Conservation (phyloP, 768 basidiomycete genomes). For the Mycena metata region DNA sequence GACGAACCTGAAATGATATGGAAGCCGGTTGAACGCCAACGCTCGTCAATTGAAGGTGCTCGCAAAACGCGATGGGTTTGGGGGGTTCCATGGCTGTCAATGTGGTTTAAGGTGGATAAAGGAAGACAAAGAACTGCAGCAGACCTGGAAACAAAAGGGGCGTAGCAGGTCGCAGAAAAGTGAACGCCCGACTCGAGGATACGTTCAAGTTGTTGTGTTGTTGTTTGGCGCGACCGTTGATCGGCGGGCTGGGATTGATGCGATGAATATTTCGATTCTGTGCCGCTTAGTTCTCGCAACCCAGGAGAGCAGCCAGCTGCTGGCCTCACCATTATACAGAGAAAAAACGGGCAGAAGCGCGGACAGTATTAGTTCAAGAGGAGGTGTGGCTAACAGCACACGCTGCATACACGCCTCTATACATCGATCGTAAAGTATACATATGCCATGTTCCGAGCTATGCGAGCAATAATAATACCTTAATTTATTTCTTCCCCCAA, state of each 20-base stretch:
- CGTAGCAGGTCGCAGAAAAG: slow-evolving; percentile 31
- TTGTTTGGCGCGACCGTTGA: slow-evolving; percentile 13
- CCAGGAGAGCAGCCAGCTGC: no score
- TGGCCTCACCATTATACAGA: slow-evolving; percentile 29
- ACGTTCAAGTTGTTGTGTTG: not conserved
- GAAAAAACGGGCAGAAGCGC: not conserved
- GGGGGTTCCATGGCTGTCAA: slow-evolving; percentile 57
- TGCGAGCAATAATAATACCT: slow-evolving; percentile 1
- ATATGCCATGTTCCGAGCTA: not conserved
- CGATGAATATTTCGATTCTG: slow-evolving; percentile 17
- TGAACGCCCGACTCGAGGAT: slow-evolving; percentile 16
- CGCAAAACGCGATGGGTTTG: slow-evolving; percentile 91
- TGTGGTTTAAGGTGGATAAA: not conserved
- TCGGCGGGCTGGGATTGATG: not conserved
- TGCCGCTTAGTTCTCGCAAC: not conserved
- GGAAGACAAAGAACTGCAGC: not conserved
- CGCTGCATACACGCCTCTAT: slow-evolving; percentile 34
- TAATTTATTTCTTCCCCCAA: slow-evolving; percentile 68
- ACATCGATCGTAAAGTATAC: slow-evolving; percentile 21
- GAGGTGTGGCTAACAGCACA: slow-evolving; percentile 17
- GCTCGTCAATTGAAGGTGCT: slow-evolving; percentile 95
- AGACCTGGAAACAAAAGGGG: slow-evolving; percentile 35
- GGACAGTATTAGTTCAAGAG: slow-evolving; percentile 11
- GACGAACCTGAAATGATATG: slow-evolving; percentile 93
- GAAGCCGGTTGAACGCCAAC: slow-evolving; percentile 96